Evolutionary conservation across 2,329 filamentous ascomycete genomes (phyloP).

Genomic region (Laburnicola sp.): DNA sequence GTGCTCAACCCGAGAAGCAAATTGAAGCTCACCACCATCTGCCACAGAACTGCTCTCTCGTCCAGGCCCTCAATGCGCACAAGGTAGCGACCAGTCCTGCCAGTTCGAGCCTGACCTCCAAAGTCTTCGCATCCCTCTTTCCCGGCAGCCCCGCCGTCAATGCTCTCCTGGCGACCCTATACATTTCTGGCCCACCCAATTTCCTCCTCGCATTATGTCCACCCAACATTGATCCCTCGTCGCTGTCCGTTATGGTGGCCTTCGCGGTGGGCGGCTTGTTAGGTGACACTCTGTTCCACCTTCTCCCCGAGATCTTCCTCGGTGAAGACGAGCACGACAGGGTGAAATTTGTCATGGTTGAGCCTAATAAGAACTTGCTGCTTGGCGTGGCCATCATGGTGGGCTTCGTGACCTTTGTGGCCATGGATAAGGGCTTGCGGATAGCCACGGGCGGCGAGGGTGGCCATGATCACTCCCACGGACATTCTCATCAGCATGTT

Average conservation of each 20-base stretch:
- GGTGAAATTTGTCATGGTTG: constrained; percentile 85
- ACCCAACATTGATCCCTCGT: constrained; percentile 89
- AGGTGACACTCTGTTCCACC: constrained; percentile 92
- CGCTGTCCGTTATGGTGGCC: constrained; percentile 92
- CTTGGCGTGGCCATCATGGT: constrained; percentile 90
- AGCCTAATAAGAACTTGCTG: constrained; percentile 90
- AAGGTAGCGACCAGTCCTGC: constrained; percentile 66
- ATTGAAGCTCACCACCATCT: constrained; percentile 22
- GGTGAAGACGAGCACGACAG: constrained; percentile 79
- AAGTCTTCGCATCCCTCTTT: constrained; percentile 82
- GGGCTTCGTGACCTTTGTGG: constrained; percentile 94
- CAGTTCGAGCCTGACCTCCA: constrained; percentile 69
- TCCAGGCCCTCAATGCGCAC: constrained; percentile 76
- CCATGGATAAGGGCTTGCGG: constrained; percentile 92
- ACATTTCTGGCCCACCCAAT: constrained; percentile 96
- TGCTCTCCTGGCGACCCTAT: constrained; percentile 87
- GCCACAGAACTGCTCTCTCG: constrained; percentile 73
- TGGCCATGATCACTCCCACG: constrained; percentile 71
- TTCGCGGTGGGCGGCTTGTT: constrained; percentile 94
- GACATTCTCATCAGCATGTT: constrained; percentile 54
- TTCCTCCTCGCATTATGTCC: constrained; percentile 92
- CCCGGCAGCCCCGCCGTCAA: constrained; percentile 88
- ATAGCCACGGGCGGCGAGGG: constrained; percentile 87
- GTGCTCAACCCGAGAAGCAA: constrained; percentile 20
- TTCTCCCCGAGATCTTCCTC: constrained; percentile 95